Percentiles rank a stretch among this genome's conserved stretches.
These are phyloP conservation scores for Themeda triandra DNA, from an alignment of 176 grass and related monocot genomes.

Conservation along the genomic window DNA sequence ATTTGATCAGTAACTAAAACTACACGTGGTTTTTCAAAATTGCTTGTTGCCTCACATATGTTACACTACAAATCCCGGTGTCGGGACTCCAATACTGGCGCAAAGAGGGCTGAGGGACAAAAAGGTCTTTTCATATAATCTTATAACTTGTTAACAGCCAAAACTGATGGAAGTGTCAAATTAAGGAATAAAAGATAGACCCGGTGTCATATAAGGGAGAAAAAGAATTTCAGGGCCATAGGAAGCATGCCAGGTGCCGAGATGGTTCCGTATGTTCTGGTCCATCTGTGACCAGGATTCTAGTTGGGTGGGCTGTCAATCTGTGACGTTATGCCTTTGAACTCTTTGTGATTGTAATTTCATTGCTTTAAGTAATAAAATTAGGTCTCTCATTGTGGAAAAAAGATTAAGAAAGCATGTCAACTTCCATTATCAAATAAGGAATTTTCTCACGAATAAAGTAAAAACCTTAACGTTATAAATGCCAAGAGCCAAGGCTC, in stretches of 20 bases:
- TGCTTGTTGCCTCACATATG: background rate
- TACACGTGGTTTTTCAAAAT: background rate
- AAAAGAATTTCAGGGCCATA: background rate
- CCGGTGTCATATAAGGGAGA: background rate
- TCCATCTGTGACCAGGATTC: background rate
- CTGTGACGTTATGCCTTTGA: background rate
- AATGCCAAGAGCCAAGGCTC: background rate
- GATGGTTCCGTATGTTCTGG: background rate
- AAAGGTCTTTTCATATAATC: background rate
- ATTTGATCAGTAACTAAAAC: background rate
- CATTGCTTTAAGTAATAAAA: background rate
- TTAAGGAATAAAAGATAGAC: background rate
- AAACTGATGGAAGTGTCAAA: background rate
- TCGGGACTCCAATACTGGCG: background rate
- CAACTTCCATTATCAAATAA: background rate
- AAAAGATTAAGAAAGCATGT: background rate
- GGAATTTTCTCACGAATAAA: background rate
- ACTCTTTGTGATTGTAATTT: background rate
- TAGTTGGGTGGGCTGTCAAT: background rate
- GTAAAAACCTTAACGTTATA: background rate
- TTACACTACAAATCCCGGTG: background rate
- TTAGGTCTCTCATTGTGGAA: background rate
- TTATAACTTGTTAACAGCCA: background rate
- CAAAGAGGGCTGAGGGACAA: background rate
- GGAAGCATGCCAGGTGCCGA: background rate